Conservation (phyloP, 108 stramenopile genomes). For the Pseudonitzschia multiseries region DNA sequence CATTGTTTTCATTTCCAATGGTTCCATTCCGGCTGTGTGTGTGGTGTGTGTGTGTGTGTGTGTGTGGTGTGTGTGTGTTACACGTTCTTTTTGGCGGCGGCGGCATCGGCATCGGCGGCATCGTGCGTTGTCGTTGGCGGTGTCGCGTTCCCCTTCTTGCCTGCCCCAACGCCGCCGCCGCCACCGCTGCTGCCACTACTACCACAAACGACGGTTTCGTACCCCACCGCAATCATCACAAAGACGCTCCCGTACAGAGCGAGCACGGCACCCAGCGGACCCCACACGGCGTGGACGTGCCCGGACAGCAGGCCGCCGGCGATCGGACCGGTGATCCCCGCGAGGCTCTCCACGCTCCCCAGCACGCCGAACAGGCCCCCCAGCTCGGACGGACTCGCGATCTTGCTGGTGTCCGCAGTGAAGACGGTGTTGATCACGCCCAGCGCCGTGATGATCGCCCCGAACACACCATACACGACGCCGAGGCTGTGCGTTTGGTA, state of each 20-base stretch:
- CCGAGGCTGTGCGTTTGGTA: constrained; percentile 49
- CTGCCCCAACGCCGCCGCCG: not conserved
- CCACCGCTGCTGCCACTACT: not conserved
- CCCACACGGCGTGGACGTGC: constrained; percentile 41
- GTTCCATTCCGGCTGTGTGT: no score
- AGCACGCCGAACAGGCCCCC: constrained; percentile 79
- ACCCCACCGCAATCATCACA: constrained; percentile 44
- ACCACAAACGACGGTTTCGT: constrained; percentile 34
- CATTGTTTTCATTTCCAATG: no score
- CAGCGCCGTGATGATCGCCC: constrained; percentile 66
- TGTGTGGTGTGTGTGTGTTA: no score
- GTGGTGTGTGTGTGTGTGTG: no score
- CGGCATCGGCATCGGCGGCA: no score
- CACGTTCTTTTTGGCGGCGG: no score
- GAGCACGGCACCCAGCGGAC: constrained; percentile 64
- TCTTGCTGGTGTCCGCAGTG: constrained; percentile 66
- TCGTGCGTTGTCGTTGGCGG: no score
- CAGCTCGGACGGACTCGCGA: constrained; percentile 64
- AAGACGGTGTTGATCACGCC: constrained; percentile 81
- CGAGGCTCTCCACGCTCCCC: constrained; percentile 65
- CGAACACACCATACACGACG: constrained; percentile 59
- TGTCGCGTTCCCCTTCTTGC: no score
- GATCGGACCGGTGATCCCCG: constrained; percentile 79
- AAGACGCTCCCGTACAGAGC: constrained; percentile 55
- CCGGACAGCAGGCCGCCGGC: constrained; percentile 57